phyloP scores from a whole-genome alignment of 2,329 filamentous ascomycete species.

The Fusarium torreyae region DNA sequence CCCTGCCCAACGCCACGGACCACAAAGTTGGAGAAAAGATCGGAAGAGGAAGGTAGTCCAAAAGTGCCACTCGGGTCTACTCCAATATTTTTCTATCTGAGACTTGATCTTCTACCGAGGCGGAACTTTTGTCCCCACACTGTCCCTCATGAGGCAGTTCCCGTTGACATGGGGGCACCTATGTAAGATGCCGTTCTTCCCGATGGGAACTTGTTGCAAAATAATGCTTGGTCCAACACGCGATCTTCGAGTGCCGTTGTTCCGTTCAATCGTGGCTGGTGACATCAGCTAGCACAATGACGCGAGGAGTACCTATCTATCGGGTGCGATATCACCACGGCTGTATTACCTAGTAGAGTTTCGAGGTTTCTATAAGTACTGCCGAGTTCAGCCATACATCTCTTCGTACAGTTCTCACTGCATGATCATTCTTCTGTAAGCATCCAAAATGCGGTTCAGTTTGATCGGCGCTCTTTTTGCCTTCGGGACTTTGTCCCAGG shows the following conservation, averaged over 20 bases:
- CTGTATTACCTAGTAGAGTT: neutral
- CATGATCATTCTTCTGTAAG: slow-evolving; percentile 1
- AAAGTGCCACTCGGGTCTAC: neutral
- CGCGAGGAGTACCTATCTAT: neutral
- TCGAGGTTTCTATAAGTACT: slow-evolving; percentile 15
- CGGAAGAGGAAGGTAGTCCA: slow-evolving; percentile 8
- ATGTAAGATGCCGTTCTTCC: slow-evolving; percentile 33
- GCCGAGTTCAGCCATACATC: neutral
- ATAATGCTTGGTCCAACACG: slow-evolving; percentile 4
- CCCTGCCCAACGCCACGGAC: neutral
- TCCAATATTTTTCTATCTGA: slow-evolving; percentile 5
- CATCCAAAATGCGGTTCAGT: slow-evolving; percentile 42
- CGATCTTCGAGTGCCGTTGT: slow-evolving; percentile 29
- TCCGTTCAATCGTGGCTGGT: slow-evolving; percentile 13
- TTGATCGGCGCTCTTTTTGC: slow-evolving; percentile 39
- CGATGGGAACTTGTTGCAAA: slow-evolving; percentile 1
- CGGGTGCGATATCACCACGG: neutral
- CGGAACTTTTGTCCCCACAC: slow-evolving; percentile 38
- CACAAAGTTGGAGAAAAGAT: neutral
- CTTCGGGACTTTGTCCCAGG: slow-evolving; percentile 44
- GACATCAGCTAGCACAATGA: slow-evolving; percentile 28
- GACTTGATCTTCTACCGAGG: slow-evolving; percentile 11
- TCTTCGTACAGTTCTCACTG: neutral
- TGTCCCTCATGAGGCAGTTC: slow-evolving; percentile 25
- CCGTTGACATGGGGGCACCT: neutral